Conservation (phyloP, 2,329 filamentous ascomycete species). For the Microdochium trichocladiopsis region DNA sequence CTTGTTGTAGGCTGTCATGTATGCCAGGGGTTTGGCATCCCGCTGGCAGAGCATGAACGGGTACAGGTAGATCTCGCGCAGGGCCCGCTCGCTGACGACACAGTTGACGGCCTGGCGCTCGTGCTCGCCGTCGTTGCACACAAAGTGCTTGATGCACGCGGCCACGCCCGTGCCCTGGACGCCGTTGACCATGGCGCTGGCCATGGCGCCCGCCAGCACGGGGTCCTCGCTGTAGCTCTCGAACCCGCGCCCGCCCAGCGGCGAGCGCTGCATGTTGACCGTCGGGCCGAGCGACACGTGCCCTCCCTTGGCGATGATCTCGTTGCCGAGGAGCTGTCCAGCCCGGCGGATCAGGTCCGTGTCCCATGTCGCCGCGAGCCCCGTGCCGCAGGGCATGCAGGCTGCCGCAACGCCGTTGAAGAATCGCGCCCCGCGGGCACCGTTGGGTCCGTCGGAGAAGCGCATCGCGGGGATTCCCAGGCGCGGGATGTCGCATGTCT, state of each 20-base stretch:
- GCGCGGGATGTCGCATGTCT: not conserved
- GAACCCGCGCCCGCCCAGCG: conserved; percentile 56
- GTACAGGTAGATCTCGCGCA: conserved; percentile 64
- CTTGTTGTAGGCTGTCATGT: conserved; percentile 65
- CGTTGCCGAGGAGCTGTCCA: conserved; percentile 14
- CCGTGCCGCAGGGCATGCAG: conserved; percentile 11
- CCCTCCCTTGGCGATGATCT: conserved; percentile 14
- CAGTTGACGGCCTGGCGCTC: conserved; percentile 58
- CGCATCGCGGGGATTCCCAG: not conserved
- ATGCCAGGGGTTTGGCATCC: conserved; percentile 47
- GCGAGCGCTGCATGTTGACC: conserved; percentile 24
- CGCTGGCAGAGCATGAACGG: conserved; percentile 65
- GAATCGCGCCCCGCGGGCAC: conserved; percentile 11
- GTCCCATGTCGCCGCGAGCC: conserved; percentile 18
- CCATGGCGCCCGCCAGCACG: conserved; percentile 46
- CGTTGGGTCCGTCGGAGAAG: conserved; percentile 10
- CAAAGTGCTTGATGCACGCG: conserved; percentile 35
- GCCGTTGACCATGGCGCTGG: conserved; percentile 40
- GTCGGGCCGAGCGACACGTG: conserved; percentile 7
- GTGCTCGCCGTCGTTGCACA: conserved; percentile 62
- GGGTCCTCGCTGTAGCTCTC: conserved; percentile 64
- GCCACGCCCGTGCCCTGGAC: conserved; percentile 28
- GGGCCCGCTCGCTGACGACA: conserved; percentile 53
- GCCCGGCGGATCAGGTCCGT: conserved; percentile 13
- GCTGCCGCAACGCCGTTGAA: conserved; percentile 9